Conservation (phyloP, 2,329 filamentous ascomycete species). For the Hymenoscyphus fraxineus region DNA sequence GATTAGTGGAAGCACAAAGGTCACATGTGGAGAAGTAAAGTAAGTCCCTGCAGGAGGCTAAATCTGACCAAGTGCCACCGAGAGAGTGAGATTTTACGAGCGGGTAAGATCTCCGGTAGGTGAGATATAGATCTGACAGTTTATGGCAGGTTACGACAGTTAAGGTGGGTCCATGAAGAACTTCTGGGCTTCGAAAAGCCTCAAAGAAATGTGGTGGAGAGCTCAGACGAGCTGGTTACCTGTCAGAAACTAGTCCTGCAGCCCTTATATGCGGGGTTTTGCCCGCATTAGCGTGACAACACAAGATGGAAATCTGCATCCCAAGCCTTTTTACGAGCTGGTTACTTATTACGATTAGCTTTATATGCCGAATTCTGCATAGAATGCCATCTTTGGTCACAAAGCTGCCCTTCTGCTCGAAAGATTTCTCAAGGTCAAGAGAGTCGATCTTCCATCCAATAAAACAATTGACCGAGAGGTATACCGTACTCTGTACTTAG, state of each 20-base stretch:
- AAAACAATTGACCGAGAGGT: background rate
- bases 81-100: background rate
- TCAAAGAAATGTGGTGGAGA: background rate
- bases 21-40: background rate
- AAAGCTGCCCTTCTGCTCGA: background rate
- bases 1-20: background rate
- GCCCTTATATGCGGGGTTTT: background rate
- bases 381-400: too few species aligned
- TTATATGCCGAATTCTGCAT: too few species aligned
- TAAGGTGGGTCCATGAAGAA: background rate
- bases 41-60: background rate
- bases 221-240: background rate
- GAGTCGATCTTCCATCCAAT: background rate
- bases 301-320: background rate
- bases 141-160: too few species aligned
- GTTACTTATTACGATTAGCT: too few species aligned
- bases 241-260: background rate
- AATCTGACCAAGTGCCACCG: background rate
- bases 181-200: background rate
- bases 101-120: background rate
- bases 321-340: background rate
- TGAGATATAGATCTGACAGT: background rate
- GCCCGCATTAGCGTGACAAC: background rate
- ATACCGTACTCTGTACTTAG: too few species aligned
- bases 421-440: too few species aligned